Evolutionary conservation across 1,284 basidiomycete genomes (phyloP).

Genomic region (Calocybe gambosa): DNA sequence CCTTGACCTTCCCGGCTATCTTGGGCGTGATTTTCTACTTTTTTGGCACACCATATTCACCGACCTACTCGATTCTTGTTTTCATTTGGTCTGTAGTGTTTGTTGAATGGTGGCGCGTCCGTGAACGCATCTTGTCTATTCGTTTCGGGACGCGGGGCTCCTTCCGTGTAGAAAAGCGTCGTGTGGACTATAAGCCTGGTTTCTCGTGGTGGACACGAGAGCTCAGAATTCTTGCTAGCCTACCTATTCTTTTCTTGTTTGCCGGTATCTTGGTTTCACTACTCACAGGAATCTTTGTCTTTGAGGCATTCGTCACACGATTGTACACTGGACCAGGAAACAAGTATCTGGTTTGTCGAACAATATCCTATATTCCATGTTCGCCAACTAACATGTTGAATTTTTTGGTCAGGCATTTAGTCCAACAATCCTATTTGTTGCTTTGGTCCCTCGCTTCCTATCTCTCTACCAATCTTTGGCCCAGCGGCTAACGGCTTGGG

Average conservation of each 20-base stretch:
- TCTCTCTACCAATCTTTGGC: constrained; percentile 72
- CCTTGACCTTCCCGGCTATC: constrained; percentile 63
- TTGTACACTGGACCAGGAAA: constrained; percentile 86
- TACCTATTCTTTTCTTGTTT: constrained; percentile 79
- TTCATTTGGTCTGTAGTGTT: constrained; percentile 81
- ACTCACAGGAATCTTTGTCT: constrained; percentile 75
- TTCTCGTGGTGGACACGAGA: constrained; percentile 76
- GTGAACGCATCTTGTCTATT: constrained; percentile 74
- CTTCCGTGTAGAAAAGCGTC: constrained; percentile 70
- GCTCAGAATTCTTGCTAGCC: constrained; percentile 62
- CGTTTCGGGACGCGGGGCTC: constrained; percentile 76
- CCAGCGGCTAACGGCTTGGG: constrained; percentile 75
- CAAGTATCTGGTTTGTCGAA: constrained; percentile 59
- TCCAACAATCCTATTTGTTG: constrained; percentile 82
- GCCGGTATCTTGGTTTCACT: constrained; percentile 65
- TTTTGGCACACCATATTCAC: constrained; percentile 66
- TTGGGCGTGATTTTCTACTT: constrained; percentile 60
- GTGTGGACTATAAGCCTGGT: constrained; percentile 58
- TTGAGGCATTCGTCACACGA: constrained; percentile 83
- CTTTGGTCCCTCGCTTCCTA: constrained; percentile 82
- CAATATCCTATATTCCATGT: constrained; percentile 4
- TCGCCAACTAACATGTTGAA: not conserved
- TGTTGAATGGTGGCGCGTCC: constrained; percentile 85
- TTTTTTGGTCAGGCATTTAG: constrained; percentile 51
- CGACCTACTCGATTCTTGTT: constrained; percentile 71